These are phyloP conservation scores for Candolleomyces eurysporus DNA, from an alignment of 768 basidiomycete species.

Conservation along the genomic window DNA sequence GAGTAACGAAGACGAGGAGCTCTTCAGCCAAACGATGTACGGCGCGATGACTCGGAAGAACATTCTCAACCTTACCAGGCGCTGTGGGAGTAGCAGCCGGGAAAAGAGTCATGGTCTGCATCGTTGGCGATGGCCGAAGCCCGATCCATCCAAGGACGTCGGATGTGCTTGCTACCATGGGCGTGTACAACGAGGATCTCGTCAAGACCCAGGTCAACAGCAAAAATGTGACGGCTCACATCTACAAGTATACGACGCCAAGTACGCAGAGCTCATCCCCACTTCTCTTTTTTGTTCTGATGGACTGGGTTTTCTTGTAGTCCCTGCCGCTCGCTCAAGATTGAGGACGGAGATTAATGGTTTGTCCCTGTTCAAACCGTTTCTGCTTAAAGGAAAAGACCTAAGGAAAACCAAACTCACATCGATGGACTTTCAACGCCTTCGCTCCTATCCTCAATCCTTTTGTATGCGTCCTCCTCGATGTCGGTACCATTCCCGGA, in stretches of 20 bases:
- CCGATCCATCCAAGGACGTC: conserved; percentile 94
- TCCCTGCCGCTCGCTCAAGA: conserved; percentile 73
- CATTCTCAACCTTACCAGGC: conserved; percentile 61
- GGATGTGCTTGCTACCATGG: conserved; percentile 85
- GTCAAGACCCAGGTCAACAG: conserved; percentile 92
- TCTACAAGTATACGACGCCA: conserved; percentile 71
- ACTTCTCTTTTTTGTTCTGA: neutral
- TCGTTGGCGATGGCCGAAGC: conserved; percentile 91
- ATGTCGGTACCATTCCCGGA: too few species aligned
- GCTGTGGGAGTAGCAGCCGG: conserved; percentile 85
- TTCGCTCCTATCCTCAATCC: conserved; percentile 74
- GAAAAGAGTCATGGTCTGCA: conserved; percentile 88
- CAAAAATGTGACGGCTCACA: conserved; percentile 89
- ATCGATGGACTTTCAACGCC: conserved; percentile 95
- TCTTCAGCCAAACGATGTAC: conserved; percentile 90
- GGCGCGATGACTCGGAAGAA: conserved; percentile 24
- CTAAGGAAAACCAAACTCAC: conserved; percentile 94
- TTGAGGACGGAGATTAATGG: conserved; percentile 79
- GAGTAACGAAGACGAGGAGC: conserved; percentile 85
- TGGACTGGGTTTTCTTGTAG: conserved; percentile 31
- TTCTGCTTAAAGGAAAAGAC: conserved; percentile 88
- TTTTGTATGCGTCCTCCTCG: conserved; percentile 75
- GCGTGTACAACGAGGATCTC: conserved; percentile 92
- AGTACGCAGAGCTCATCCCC: neutral
- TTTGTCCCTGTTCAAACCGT: conserved; percentile 87